Base-by-base conservation (phyloP, 2,329 filamentous ascomycete species). In the Fusarium armeniacum region DNA sequence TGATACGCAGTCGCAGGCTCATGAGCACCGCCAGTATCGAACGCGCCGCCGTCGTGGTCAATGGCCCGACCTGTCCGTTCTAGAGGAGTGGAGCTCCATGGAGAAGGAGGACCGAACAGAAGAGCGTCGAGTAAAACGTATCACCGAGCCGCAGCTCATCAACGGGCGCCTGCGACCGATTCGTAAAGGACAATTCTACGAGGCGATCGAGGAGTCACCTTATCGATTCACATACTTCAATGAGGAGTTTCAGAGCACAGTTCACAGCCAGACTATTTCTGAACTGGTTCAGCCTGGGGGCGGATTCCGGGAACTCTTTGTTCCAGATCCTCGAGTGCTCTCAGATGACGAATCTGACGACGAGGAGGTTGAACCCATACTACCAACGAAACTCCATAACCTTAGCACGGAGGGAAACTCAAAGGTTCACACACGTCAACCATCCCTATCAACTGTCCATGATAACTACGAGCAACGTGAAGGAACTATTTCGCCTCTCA, bases 141-240 rank as follows among this genome's bases (percentile, higher is more conserved):
- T 98, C 70, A 97, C 91, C 8, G 96, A 99, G 77, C 96, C 96
- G 12, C 90, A 98, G 75, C 88, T 98, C 72, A 91, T 99, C 62
- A 95, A 95, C 63, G 96, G 96, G 1, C 89, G 96, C 56, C 82
- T 99, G 45, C 90, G 96, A 7, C 94, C 94, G 15, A 89, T 93
- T 40, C 90, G 92, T 68, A 88, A 87, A 72, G 87, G 88, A 16
- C 99, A 41, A 16, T 52, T 95, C 95, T 95, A 93, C 78, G 88
- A 91, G 40, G 90, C 93, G 55, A 93, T 96, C 69, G 94, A 97
- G 65, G 95, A 98, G 70, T 89, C 91, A 0, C 96, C 96, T 0
- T 98, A 97, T 78, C 89, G 96, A 28, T 99, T 98, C 78, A 98
- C 96, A 0, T 99, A 99, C 79, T 99, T 99, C 85, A 98, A 98